These are phyloP conservation scores for Chlorella sp. DNA, from an alignment of 139 green algal species.

Conservation along the genomic window DNA sequence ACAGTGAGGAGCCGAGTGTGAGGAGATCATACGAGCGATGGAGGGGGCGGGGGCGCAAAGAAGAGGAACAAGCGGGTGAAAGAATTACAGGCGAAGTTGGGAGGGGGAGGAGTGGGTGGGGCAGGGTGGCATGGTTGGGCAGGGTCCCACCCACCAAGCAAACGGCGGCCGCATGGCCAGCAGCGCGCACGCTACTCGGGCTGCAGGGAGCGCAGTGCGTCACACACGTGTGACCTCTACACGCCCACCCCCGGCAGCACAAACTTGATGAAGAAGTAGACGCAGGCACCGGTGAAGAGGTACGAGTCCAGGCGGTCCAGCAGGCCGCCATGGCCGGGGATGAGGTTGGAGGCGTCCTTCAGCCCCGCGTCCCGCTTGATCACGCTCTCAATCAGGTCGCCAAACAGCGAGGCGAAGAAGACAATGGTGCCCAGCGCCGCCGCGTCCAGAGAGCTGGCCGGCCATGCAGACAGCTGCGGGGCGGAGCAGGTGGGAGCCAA, in stretches of 20 bases:
- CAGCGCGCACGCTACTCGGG: too few relatives aligned
- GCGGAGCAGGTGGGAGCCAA: not conserved
- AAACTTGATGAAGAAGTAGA: conserved; percentile 78
- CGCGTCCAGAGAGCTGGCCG: conserved; percentile 28
- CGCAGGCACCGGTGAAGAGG: conserved; percentile 94
- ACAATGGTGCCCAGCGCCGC: conserved; percentile 62
- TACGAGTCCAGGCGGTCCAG: conserved; percentile 97
- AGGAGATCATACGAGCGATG: too few relatives aligned
- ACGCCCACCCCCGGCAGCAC: not conserved
- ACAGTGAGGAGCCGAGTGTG: too few relatives aligned
- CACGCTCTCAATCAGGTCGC: conserved; percentile 97
- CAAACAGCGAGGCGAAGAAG: conserved; percentile 92
- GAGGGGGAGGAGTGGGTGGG: too few relatives aligned
- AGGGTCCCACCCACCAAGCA: too few relatives aligned
- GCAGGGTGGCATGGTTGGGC: too few relatives aligned
- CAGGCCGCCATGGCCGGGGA: conserved; percentile 97
- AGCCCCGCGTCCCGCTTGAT: conserved; percentile 98
- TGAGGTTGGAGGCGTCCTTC: conserved; percentile 95
- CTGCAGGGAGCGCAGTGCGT: too few relatives aligned
- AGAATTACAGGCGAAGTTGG: too few relatives aligned
- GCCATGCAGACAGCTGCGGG: conserved; percentile 56
- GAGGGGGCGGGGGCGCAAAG: too few relatives aligned
- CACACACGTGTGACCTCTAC: not conserved
- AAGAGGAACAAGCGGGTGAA: too few relatives aligned
- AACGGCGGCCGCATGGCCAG: too few relatives aligned